Base-by-base conservation (phyloP, 495 filamentous ascomycete genomes). In the Aspergillus asperescens region DNA sequence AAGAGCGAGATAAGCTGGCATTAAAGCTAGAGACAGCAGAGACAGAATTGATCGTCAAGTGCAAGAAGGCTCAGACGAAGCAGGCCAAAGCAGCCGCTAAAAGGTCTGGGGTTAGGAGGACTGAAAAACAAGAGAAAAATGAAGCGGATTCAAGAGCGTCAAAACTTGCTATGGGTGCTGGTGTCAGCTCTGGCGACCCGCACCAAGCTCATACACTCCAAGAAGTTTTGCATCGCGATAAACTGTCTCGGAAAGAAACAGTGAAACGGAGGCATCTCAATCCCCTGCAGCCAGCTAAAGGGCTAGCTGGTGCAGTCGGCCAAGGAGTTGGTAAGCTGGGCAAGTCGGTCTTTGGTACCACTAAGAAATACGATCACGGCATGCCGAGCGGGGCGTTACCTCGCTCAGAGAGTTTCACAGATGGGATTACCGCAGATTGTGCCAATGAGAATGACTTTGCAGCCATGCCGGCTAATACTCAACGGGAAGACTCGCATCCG, bases 101-200 rank as follows among this genome's bases (percentile, higher is more conserved):
- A 62, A 79, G 79, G 56, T 70, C 69, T 5, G 78, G 78, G n/a
- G 75, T 77, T 44, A 71, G 72, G 52, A 57, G 37, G 62, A 59
- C 69, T 19, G 68, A 93, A 60, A 69, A 75, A 28, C 75, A 77
- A 34, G 51, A 54, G 27, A 38, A 54, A 16, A 32, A 54, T n/a
- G 15, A 13, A 9, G 29, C 51, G 12, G 42, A 47, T 40, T 24
- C 51, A 5, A 54, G 41, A 41, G 86, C 81, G 23, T 71, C 80
- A 29, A 67, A 77, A 27, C 73, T 87, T 43, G 86, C 83, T 8
- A 79, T 86, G 57, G 80, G 77, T 19, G 71, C 77, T 47, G 94
- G 94, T 50, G 63, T 91, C 51, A 93, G 84, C 61, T 83, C 86
- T n/a, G 92, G 90, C 45, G 78, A 91, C 53, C 88, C 88, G 51